Evolutionary conservation across 768 basidiomycete genomes (phyloP), one percentile per base, ranked within the genome.

Genomic region (Panellus pusillus): DNA sequence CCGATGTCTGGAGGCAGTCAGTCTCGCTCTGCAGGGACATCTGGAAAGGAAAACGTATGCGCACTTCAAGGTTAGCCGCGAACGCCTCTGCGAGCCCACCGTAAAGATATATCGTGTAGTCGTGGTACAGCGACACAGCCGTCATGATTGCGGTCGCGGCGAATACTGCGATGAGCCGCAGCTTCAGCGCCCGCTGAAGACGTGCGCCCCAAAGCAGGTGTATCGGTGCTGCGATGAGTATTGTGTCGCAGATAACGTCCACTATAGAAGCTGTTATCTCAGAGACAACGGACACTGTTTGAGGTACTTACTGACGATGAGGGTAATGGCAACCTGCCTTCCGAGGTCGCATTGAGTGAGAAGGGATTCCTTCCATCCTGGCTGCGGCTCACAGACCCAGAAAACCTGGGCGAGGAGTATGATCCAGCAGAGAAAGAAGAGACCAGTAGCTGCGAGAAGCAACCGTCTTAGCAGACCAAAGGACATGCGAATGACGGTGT

Each of bases 211-310:
- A 71, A 9, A 80, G 67, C n/a, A 81, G 62, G 14, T 68, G 61
- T 8, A 79, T 55, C 1, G 80, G 79, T 5, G 76, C 68, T 1
- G 60, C 50, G 20, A 81, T 73, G 42, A 81, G 72, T 28, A 76
- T 64, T 6, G 20, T 29, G 20, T 36, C 36, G 32, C 17, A 31
- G 13, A 43, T 6, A 44, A n/a, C 28, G n/a, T 38, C 41, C 19
- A 11, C 37, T 48, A 9, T 14, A 3, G 37, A 31, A 13, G 9
- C 3, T 27, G 7, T 24, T 29, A 11, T 48, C n/a, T 18, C 18
- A 35, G 35, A 14, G 29, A 4, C 5, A 29, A 8, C 35, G 9
- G 15, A n/a, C 4, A 15, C 6, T 24, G 24, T 24, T 35, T 14
- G 9, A 20, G 2, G 8, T 13, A 72, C 78, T 50, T 50, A 80